phyloP scores from a whole-genome alignment of 306 rosid genomes.

The Quercus cerris region DNA sequence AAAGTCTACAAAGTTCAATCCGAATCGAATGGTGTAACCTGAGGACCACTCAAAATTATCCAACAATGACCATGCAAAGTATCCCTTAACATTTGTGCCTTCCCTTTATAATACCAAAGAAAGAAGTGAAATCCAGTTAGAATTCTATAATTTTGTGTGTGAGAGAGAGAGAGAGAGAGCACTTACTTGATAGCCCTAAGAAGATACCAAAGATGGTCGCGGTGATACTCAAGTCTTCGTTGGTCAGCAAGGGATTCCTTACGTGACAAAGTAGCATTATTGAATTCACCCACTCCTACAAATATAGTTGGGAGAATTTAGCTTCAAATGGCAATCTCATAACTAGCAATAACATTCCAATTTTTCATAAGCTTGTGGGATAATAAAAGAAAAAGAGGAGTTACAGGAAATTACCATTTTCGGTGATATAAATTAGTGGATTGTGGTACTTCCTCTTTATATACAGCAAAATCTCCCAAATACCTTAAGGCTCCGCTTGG shows the following conservation, averaged over 20 bases:
- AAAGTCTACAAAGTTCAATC: slow-evolving; percentile 56
- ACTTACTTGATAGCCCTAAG: slow-evolving; percentile 53
- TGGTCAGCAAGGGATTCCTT: slow-evolving; percentile 32
- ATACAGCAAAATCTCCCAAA: slow-evolving; percentile 38
- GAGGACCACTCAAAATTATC: slow-evolving; percentile 59
- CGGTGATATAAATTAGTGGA: slow-evolving; percentile 60
- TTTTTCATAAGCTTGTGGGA: background rate
- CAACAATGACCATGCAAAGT: slow-evolving; percentile 67
- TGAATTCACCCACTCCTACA: slow-evolving; percentile 52
- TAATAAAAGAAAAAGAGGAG: background rate
- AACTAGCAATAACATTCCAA: background rate
- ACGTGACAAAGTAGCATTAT: slow-evolving; percentile 41
- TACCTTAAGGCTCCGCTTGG: no score
- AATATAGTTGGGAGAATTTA: background rate
- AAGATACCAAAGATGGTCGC: slow-evolving; percentile 40
- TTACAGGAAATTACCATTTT: slow-evolving; percentile 43
- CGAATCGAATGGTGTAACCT: slow-evolving; percentile 61
- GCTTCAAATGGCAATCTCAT: slow-evolving; percentile 7
- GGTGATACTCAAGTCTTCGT: slow-evolving; percentile 39
- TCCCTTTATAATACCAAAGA: slow-evolving; percentile 24
- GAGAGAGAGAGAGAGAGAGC: background rate
- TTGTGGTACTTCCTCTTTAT: slow-evolving; percentile 44
- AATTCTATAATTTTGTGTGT: no score
- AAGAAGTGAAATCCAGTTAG: background rate
- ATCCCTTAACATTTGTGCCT: slow-evolving; percentile 67